Conservation (phyloP, 306 rosid species). For the Trifolium subterraneum region DNA sequence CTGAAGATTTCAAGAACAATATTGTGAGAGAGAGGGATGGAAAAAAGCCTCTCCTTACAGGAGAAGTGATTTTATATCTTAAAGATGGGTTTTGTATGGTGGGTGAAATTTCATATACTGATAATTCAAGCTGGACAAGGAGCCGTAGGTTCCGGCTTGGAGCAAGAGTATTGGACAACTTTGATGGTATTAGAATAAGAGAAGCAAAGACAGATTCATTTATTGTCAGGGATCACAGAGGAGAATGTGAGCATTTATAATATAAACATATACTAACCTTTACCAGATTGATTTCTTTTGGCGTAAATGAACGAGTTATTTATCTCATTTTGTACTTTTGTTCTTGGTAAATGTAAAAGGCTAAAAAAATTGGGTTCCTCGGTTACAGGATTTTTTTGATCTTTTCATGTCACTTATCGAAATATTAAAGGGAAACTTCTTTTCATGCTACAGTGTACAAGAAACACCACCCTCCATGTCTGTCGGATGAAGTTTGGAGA, state of each 20-base stretch:
- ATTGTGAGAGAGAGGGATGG: conserved; percentile 95
- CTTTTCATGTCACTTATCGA: conserved; percentile 17
- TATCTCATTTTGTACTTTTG: not conserved
- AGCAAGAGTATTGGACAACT: conserved; percentile 76
- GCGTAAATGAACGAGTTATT: conserved; percentile 28
- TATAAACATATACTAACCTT: conserved; percentile 9
- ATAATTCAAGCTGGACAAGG: conserved; percentile 99
- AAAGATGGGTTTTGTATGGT: conserved; percentile 76
- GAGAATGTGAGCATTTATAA: conserved; percentile 85
- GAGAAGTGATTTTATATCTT: conserved; percentile 79
- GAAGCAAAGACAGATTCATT: conserved; percentile 94
- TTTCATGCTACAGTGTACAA: conserved; percentile 81
- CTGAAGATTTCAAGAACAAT: conserved; percentile 86
- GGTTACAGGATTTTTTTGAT: conserved; percentile 15
- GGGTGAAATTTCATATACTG: conserved; percentile 89
- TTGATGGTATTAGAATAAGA: conserved; percentile 68
- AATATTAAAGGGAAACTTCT: conserved; percentile 33
- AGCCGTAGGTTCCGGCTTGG: conserved; percentile 96
- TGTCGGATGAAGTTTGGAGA: conserved; percentile 96
- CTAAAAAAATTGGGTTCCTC: conserved; percentile 10
- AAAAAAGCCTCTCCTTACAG: conserved; percentile 91
- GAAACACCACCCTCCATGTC: conserved; percentile 96
- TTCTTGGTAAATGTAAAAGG: conserved; percentile 3
- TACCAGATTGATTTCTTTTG: conserved; percentile 16
- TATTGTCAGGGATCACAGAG: conserved; percentile 94